phyloP scores from a whole-genome alignment of 2,329 filamentous ascomycete species.

The Ascochyta koolunga region DNA sequence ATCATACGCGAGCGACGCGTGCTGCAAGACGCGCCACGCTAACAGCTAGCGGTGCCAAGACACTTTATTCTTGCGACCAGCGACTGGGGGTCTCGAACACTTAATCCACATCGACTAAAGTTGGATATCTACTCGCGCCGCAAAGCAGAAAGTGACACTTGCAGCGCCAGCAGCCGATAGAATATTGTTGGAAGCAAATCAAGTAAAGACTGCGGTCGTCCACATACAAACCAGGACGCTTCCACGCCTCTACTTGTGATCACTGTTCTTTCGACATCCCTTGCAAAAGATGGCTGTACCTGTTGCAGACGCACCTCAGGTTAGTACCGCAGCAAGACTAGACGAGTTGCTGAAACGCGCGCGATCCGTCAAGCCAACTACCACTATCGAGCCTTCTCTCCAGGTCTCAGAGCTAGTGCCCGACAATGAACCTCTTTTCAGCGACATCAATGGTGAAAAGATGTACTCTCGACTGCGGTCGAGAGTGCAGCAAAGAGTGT shows the following conservation, averaged over 20 bases:
- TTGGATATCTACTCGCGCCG: neutral
- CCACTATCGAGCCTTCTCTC: conserved; percentile 53
- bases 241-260: neutral
- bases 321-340: conserved; percentile 42
- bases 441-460: conserved; percentile 50
- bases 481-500: conserved; percentile 83
- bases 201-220: neutral
- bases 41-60: conserved; percentile 8
- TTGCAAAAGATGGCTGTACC: conserved; percentile 34
- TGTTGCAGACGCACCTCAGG: conserved; percentile 30
- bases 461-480: conserved; percentile 68
- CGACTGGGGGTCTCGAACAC: conserved; percentile 6
- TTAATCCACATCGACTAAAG: conserved; percentile 15
- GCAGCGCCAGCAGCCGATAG: neutral
- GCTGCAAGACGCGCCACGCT: neutral
- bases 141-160: neutral
- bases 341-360: conserved; percentile 51
- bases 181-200: neutral
- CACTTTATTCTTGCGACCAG: conserved; percentile 16
- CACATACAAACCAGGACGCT: neutral
- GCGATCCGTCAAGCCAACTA: conserved; percentile 47
- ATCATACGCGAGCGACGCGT: neutral
- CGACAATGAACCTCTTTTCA: conserved; percentile 37
- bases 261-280: neutral
- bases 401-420: conserved; percentile 48